Evolutionary conservation across 2,329 filamentous ascomycete species (phyloP).

Genomic region (Fusarium goolgardi): DNA sequence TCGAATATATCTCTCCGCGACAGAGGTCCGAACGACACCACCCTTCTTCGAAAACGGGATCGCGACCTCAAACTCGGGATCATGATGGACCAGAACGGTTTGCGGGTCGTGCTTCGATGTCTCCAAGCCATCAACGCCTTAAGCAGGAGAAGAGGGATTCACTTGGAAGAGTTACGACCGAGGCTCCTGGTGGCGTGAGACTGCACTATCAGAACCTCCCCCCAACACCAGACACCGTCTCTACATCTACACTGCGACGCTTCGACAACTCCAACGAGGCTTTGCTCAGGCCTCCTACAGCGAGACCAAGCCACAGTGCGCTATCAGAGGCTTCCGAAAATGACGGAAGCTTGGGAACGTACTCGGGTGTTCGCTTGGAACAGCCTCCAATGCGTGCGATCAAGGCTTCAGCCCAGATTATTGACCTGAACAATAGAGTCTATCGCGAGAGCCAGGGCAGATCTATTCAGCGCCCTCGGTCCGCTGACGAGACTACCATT

Average conservation of each 20-base stretch:
- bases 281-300: constrained; percentile 50
- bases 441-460: constrained; percentile 37
- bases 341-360: constrained; percentile 35
- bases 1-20: constrained; percentile 61
- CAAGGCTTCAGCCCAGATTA: constrained; percentile 37
- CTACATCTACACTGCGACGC: constrained; percentile 64
- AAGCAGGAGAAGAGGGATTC: constrained; percentile 63
- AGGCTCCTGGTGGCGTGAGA: constrained; percentile 56
- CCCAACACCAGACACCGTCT: constrained; percentile 70
- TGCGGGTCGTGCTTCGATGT: constrained; percentile 23
- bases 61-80: constrained; percentile 48
- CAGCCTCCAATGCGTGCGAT: constrained; percentile 27
- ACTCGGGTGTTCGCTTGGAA: constrained; percentile 33
- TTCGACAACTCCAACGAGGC: constrained; percentile 65
- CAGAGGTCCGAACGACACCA: constrained; percentile 60
- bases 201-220: constrained; percentile 61
- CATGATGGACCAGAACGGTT: constrained; percentile 37
- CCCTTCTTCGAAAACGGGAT: constrained; percentile 47
- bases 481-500: constrained; percentile 59
- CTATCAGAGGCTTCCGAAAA: constrained; percentile 46
- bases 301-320: constrained; percentile 48
- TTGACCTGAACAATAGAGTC: constrained; percentile 38
- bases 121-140: constrained; percentile 44
- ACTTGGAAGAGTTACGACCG: constrained; percentile 62
- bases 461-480: constrained; percentile 57